Conservation (phyloP, 306 rosid genomes). For the Quercus variabilis region DNA sequence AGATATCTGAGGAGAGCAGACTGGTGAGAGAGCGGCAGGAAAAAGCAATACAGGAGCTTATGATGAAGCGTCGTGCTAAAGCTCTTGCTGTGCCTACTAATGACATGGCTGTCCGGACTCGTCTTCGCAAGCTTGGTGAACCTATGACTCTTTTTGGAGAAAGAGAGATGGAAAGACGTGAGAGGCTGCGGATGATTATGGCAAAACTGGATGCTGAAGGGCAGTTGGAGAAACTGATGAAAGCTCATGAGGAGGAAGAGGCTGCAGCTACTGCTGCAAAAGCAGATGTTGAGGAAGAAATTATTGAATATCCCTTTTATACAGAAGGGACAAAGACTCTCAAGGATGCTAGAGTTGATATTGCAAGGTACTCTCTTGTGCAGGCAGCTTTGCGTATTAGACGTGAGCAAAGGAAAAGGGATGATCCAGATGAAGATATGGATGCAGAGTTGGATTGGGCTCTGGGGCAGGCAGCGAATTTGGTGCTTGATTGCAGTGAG, state of each 20-base stretch:
- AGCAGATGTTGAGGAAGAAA: constrained; percentile 68
- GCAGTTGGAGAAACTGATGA: constrained; percentile 80
- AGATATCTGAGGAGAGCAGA: constrained; percentile 83
- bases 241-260: constrained; percentile 88
- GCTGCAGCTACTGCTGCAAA: constrained; percentile 56
- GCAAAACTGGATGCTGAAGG: constrained; percentile 76
- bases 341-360: constrained; percentile 59
- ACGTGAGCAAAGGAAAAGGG: constrained; percentile 76
- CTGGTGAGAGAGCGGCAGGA: constrained; percentile 79
- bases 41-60: constrained; percentile 69
- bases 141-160: constrained; percentile 92
- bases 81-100: constrained; percentile 93
- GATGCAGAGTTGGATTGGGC: constrained; percentile 87
- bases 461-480: constrained; percentile 59
- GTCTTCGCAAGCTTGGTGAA: constrained; percentile 86
- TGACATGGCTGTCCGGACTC: constrained; percentile 85
- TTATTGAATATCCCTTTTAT: constrained; percentile 73
- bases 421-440: constrained; percentile 92
- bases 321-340: constrained; percentile 80
- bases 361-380: constrained; percentile 65
- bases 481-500: constrained; percentile 83
- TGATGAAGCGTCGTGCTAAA: constrained; percentile 82
- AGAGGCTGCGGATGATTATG: constrained; percentile 77
- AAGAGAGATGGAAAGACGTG: constrained; percentile 93
- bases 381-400: constrained; percentile 68